phyloP scores from a whole-genome alignment of 768 basidiomycete genomes.

The Agaricus bisporus region DNA sequence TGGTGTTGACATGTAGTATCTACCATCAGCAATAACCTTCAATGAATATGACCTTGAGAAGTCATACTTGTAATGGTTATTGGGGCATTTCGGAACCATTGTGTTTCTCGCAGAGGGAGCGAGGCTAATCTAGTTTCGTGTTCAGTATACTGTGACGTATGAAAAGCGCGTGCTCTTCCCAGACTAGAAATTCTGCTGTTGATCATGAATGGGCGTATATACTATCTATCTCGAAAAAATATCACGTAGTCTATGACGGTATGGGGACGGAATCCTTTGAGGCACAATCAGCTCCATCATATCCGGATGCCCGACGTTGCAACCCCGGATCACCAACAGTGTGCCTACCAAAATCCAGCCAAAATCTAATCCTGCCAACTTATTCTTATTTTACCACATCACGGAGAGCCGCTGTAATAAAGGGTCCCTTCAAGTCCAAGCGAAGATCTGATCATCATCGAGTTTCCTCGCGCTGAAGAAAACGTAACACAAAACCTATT shows the following conservation, averaged over 20 bases:
- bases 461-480: neutral
- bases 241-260: no score
- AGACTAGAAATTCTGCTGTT: neutral
- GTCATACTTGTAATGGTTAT: no score
- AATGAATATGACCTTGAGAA: neutral
- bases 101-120: no score
- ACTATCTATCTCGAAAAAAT: no score
- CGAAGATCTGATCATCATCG: slow-evolving; percentile 5
- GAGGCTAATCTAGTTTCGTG: neutral
- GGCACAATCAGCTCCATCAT: neutral
- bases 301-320: neutral
- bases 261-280: neutral
- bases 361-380: neutral
- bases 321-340: slow-evolving; percentile 6
- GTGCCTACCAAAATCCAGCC: slow-evolving; percentile 1
- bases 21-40: neutral
- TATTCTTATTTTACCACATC: neutral
- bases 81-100: no score
- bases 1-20: slow-evolving; percentile 2
- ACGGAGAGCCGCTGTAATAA: slow-evolving; percentile 9
- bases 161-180: neutral
- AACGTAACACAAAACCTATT: slow-evolving; percentile 7
- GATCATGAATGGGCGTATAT: neutral
- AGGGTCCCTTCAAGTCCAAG: slow-evolving; percentile 4
- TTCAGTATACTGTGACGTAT: neutral